Evolutionary conservation across 75 land plant species (phyloP), one percentile per base, ranked within the genome.

Genomic region (Picea glauca): DNA sequence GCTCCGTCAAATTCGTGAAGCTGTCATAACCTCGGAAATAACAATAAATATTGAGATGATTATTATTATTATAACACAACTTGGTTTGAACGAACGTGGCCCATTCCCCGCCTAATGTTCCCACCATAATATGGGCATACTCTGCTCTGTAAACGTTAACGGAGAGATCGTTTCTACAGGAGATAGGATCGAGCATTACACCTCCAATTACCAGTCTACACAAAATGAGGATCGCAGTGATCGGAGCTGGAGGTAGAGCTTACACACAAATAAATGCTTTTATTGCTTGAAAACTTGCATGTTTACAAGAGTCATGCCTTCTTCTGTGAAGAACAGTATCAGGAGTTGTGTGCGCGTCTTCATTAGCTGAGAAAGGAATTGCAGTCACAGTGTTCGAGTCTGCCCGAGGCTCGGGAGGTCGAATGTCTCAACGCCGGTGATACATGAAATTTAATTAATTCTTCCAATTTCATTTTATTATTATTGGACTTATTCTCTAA

Each of bases 381-480:
- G 72, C 91, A 18, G 94, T 94, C 73, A 90, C 89, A 21, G 77
- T 94, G 3, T 90, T 92, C 75, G 94, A 94, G 35, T 80, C 83
- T 21, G 97, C 90, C 31, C 83, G 97, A 77, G 97, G 94, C 40
- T 87, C 97, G 9, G 94, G 94, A 56, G 97, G 97, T 11, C 83
- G 97, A 33, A 94, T 90, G 94, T 88, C 94, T 62, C 91, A 87
- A 35, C 75, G 94, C 58, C 88, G 88, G 94, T 90, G 65, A 33
- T 30, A 2, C 31, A 21, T 38, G 15, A 33, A 20, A n/a, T 30
- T 46, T 74, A 30, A 32, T 15, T 58, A 23, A 30, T n/a, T 33
- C 18, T 17, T n/a, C 17, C 9, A 23, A 60, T 58, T 26, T 76
- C 26, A 2, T 3, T 80, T 50, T 20, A 30, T 13, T 20, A 60